A percentile compares a stretch with the other conserved stretches of the same genome.
Evolutionary conservation across 2,329 filamentous ascomycete genomes (phyloP).

Genomic region (Diaporthe ilicicola): DNA sequence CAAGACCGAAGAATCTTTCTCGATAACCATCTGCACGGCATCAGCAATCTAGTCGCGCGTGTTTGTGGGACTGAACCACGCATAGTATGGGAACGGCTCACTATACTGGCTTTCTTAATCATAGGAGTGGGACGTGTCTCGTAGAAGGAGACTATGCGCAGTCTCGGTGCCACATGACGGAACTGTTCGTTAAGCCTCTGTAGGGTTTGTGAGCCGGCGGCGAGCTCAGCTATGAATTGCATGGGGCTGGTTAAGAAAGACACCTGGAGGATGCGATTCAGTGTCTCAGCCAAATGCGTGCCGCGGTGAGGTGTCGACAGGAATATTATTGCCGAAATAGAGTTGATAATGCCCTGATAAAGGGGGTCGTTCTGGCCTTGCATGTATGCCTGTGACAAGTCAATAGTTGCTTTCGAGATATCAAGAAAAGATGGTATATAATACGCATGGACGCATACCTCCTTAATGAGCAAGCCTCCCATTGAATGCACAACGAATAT

Average conservation of each 20-base stretch:
- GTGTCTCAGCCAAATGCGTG: conserved; percentile 34
- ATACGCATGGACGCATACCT: not conserved
- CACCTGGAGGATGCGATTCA: conserved; percentile 33
- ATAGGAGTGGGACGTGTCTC: not conserved
- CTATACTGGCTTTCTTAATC: not conserved
- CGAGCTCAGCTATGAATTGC: not conserved
- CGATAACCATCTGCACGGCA: not conserved
- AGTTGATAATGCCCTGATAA: conserved; percentile 35
- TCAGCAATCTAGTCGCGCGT: not conserved
- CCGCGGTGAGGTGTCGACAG: conserved; percentile 40
- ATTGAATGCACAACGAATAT: conserved; percentile 38
- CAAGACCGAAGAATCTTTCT: not conserved
- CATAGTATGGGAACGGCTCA: not conserved
- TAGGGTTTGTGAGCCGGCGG: not conserved
- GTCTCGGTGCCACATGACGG: not conserved
- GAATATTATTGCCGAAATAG: conserved; percentile 36
- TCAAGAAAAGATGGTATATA: too few species aligned
- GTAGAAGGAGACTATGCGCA: not conserved
- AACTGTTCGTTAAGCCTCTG: not conserved
- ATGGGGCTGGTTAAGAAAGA: not conserved
- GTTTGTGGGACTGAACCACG: too few species aligned
- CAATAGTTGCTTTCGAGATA: too few species aligned
- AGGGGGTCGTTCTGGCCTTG: conserved; percentile 36
- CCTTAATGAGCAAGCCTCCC: conserved; percentile 38
- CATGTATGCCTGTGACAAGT: conserved; percentile 8